Evolutionary conservation across 1,284 basidiomycete genomes (phyloP).

Genomic region (Prillingera fragicola): DNA sequence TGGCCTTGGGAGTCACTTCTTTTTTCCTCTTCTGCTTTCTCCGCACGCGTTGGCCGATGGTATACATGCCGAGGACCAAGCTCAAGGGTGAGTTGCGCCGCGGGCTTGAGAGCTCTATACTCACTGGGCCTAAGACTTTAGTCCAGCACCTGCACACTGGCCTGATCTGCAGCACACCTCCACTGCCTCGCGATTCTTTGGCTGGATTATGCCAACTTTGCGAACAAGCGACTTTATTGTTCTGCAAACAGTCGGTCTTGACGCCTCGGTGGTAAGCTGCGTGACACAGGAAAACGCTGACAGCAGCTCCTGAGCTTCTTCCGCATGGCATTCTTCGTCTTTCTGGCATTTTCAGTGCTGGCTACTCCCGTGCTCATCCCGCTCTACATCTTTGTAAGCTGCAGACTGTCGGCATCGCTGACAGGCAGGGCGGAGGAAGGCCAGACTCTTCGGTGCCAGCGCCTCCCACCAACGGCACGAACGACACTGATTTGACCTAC

Average conservation of each 20-base stretch:
- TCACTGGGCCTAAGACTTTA: slow-evolving; percentile 32
- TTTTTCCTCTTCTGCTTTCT: slow-evolving; percentile 85
- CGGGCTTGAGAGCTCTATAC: neutral
- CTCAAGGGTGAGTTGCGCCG: slow-evolving; percentile 65
- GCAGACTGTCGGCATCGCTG: slow-evolving; percentile 4
- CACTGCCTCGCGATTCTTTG: slow-evolving; percentile 58
- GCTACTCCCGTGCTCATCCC: slow-evolving; percentile 79
- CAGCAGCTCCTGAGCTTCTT: slow-evolving; percentile 82
- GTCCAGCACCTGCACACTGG: slow-evolving; percentile 32
- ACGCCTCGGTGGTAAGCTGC: slow-evolving; percentile 76
- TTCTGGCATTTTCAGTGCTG: slow-evolving; percentile 71
- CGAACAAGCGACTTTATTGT: slow-evolving; percentile 85
- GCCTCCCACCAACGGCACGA: slow-evolving; percentile 50
- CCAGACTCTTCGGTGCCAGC: slow-evolving; percentile 57
- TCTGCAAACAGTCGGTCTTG: slow-evolving; percentile 92
- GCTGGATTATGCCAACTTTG: slow-evolving; percentile 91
- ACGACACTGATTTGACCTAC: neutral
- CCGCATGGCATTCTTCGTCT: slow-evolving; percentile 89
- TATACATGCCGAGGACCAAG: slow-evolving; percentile 88
- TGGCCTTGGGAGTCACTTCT: slow-evolving; percentile 67
- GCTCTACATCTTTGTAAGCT: slow-evolving; percentile 72
- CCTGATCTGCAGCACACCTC: slow-evolving; percentile 24
- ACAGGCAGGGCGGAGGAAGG: slow-evolving; percentile 63
- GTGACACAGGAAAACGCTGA: slow-evolving; percentile 5
- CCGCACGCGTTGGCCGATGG: slow-evolving; percentile 76